Conservation (phyloP, 2,329 filamentous ascomycete species). For the Emmonsia crescens region DNA sequence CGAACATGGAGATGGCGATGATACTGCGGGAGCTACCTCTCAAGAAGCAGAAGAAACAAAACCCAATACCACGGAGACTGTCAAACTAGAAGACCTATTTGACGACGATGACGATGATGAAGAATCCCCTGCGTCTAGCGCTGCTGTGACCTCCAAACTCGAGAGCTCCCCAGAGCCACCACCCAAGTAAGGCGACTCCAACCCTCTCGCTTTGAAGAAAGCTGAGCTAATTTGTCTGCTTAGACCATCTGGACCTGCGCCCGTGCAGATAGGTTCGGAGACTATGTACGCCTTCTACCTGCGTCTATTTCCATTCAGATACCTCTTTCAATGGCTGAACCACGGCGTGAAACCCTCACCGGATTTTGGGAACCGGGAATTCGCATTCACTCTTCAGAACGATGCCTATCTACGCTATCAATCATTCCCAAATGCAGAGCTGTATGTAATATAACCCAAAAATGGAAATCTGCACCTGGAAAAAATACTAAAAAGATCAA, state of each 20-base stretch:
- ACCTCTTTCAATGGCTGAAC: conserved; percentile 96
- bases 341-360: conserved; percentile 75
- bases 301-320: conserved; percentile 86
- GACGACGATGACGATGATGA: conserved; percentile 46
- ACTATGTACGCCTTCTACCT: conserved; percentile 92
- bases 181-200: conserved; percentile 13
- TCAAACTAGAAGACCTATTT: conserved; percentile 50
- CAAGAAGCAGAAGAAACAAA: conserved; percentile 17
- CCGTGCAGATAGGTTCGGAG: conserved; percentile 57
- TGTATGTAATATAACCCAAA: conserved; percentile 30
- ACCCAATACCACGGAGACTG: conserved; percentile 20
- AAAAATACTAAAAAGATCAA: conserved; percentile 42
- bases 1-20: background rate
- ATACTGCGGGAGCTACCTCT: background rate
- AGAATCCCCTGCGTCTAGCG: conserved; percentile 46
- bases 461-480: conserved; percentile 53
- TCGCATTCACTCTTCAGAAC: conserved; percentile 88
- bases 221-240: background rate
- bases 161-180: conserved; percentile 24
- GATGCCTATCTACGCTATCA: conserved; percentile 91
- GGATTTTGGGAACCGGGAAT: conserved; percentile 89
- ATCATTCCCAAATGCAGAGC: conserved; percentile 57
- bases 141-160: conserved; percentile 36
- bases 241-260: conserved; percentile 27
- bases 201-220: background rate